Evolutionary conservation across 2,329 filamentous ascomycete species (phyloP).

Genomic region (Verruconis gallopava): DNA sequence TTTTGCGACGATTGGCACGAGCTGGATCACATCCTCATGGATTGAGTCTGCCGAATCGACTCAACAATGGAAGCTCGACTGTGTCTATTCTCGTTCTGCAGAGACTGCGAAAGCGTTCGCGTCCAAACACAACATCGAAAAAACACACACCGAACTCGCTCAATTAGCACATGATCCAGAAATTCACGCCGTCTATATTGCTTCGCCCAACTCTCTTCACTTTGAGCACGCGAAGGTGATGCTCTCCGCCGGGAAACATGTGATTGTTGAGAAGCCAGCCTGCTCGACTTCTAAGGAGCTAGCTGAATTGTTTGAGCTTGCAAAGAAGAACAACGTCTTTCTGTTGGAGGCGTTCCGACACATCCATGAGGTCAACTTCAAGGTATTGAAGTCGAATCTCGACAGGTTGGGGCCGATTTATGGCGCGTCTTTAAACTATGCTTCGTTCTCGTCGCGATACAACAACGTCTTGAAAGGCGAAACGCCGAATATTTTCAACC

Average conservation of each 20-base stretch:
- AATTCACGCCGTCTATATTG: conserved; percentile 35
- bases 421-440: conserved; percentile 32
- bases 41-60: conserved; percentile 31
- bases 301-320: conserved; percentile 29
- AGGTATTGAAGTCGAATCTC: conserved; percentile 24
- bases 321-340: conserved; percentile 28
- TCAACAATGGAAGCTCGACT: conserved; percentile 29
- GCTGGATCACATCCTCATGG: conserved; percentile 38
- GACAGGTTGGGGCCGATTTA: conserved; percentile 29
- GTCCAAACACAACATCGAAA: conserved; percentile 25
- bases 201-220: conserved; percentile 36
- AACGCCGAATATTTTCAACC: conserved; percentile 35
- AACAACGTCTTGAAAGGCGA: conserved; percentile 34
- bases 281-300: conserved; percentile 31
- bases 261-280: conserved; percentile 38
- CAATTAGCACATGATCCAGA: conserved; percentile 25
- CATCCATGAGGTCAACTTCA: conserved; percentile 38
- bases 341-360: conserved; percentile 38
- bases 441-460: conserved; percentile 33
- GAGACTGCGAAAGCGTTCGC: conserved; percentile 31
- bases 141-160: conserved; percentile 28
- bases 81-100: conserved; percentile 34
- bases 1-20: conserved; percentile 35
- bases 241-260: conserved; percentile 32
- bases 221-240: conserved; percentile 31